A percentile compares a stretch with the other conserved stretches of the same genome.
Conservation (phyloP, 2,329 filamentous ascomycete genomes). For the Colletotrichum abscissum region DNA sequence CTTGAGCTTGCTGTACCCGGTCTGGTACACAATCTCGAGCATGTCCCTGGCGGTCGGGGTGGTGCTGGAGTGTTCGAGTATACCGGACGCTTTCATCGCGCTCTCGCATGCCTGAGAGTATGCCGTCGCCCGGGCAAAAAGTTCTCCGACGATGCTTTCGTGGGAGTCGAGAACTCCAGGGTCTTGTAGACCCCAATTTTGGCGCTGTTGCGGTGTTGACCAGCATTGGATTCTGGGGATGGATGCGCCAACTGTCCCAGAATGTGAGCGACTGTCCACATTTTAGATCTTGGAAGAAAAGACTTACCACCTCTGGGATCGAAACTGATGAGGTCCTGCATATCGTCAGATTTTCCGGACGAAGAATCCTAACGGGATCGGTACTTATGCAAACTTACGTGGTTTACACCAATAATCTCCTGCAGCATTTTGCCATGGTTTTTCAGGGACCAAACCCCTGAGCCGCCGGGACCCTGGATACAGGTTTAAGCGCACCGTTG, state of each 20-base stretch:
- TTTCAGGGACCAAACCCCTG: slow-evolving; percentile 51
- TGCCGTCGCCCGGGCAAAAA: slow-evolving; percentile 54
- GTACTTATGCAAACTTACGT: slow-evolving; percentile 45
- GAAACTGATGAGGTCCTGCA: slow-evolving; percentile 61
- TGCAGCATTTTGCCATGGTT: slow-evolving; percentile 49
- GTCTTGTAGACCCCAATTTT: slow-evolving; percentile 56
- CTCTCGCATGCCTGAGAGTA: slow-evolving; percentile 56
- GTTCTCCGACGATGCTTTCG: slow-evolving; percentile 57
- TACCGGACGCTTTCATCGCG: slow-evolving; percentile 47
- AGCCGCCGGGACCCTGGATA: slow-evolving; percentile 60
- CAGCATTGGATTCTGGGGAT: slow-evolving; percentile 64
- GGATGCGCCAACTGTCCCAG: slow-evolving; percentile 55
- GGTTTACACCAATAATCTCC: slow-evolving; percentile 57
- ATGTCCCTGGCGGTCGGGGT: slow-evolving; percentile 59
- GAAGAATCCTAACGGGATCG: background rate
- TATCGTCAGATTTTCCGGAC: background rate
- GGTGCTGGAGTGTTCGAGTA: slow-evolving; percentile 56
- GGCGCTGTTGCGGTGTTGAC: slow-evolving; percentile 52
- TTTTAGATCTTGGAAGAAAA: too few species aligned
- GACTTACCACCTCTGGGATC: slow-evolving; percentile 60
- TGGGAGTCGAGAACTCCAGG: slow-evolving; percentile 59
- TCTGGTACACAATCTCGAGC: slow-evolving; percentile 57
- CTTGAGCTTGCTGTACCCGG: slow-evolving; percentile 54
- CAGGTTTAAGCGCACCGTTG: background rate
- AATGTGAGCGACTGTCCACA: background rate